Evolutionary conservation across 495 filamentous ascomycete genomes (phyloP), one percentile per base, ranked within the genome.

Genomic region (Neurospora intermedia): DNA sequence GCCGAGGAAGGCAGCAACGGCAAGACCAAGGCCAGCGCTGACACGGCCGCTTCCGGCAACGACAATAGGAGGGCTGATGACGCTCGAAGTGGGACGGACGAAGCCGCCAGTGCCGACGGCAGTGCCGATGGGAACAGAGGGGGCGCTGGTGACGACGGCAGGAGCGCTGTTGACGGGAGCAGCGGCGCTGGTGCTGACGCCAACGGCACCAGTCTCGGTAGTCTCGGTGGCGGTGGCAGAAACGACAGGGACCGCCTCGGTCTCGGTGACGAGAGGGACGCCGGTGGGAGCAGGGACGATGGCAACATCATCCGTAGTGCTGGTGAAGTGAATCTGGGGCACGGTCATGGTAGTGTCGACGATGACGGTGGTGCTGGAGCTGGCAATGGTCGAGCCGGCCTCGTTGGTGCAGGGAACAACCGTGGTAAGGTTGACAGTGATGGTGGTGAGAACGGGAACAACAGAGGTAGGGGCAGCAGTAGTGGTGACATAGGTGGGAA

Each of bases 271-370:
- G 15, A 76, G 70, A 18, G 77, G 69, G 16, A 69, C 69, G 7
- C 79, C 76, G 20, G 72, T 72, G 43, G 77, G 73, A 13, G 77
- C 76, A 20, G 89, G 88, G 0, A 87, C 83, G 46, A 89, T 76
- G 31, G 81, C 86, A 54, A 88, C 85, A 45, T 79, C 73, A 66
- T 80, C 80, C 20, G 78, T 73, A 40, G 82, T 83, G 74, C 79
- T 93, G 62, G 86, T 87, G 85, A 94, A 93, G 75, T 81, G 83
- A 70, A 94, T 88, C 79, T 92, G 89, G n/a, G 92, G 92, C 62
- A 94, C 89, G 66, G 89, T 91, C 75, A 91, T 79, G 75, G 81
- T 82, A 73, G 90, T 93, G 83, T 80, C 83, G 79, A 91, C 81
- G 43, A 80, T 74, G 23, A 84, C 80, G 69, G 86, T 87, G 76